Evolutionary conservation across 345 rosid species (phyloP).

Genomic region (Citrus inodora): DNA sequence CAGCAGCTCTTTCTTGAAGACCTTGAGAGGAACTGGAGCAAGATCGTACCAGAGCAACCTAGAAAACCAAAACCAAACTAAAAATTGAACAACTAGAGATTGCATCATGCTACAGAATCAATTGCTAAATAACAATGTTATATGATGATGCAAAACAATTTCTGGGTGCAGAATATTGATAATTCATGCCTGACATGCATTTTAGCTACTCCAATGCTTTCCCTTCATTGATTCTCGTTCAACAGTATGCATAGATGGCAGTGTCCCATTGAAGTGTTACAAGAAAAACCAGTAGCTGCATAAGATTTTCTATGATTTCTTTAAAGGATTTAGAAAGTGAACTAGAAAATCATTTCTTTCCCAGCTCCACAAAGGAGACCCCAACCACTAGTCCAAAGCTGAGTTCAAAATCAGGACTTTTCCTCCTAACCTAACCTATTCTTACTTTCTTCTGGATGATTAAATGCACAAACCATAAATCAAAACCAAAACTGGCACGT

Average conservation of each 20-base stretch:
- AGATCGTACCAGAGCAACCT: slow-evolving; percentile 38
- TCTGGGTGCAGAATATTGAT: neutral
- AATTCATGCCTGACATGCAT: neutral
- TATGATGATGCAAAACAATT: neutral
- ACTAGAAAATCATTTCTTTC: too few species aligned
- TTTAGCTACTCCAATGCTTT: neutral
- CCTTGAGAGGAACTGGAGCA: slow-evolving; percentile 30
- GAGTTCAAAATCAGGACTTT: too few species aligned
- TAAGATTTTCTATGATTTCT: too few species aligned
- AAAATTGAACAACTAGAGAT: neutral
- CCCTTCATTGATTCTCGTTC: neutral
- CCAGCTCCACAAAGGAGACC: too few species aligned
- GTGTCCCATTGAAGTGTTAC: neutral
- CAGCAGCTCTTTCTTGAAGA: slow-evolving; percentile 46
- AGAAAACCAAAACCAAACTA: neutral
- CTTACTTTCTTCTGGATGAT: neutral
- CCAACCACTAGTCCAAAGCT: too few species aligned
- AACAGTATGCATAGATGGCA: neutral
- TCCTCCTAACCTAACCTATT: neutral
- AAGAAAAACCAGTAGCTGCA: neutral
- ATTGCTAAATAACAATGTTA: neutral
- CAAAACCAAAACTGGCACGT: neutral
- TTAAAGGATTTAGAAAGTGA: too few species aligned
- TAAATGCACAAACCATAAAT: neutral
- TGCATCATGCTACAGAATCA: neutral